phyloP scores from a whole-genome alignment of 2,329 filamentous ascomycete genomes.

The Ascochyta viciae-villosae region DNA sequence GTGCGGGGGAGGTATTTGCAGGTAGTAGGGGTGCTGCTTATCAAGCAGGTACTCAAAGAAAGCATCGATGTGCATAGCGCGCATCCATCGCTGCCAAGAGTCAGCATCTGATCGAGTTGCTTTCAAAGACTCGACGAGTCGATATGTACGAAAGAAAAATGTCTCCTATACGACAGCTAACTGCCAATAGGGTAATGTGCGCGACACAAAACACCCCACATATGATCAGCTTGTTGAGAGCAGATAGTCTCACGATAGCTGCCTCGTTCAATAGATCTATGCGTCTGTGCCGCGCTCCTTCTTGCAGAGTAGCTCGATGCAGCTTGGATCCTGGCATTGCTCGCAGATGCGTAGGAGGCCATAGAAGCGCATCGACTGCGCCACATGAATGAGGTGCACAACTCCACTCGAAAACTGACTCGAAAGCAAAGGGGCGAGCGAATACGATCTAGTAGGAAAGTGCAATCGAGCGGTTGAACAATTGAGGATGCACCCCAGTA shows the following conservation, averaged over 20 bases:
- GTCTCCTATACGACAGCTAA: neutral
- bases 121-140: neutral
- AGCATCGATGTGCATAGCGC: slow-evolving; percentile 91
- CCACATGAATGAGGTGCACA: neutral
- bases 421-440: neutral
- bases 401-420: neutral
- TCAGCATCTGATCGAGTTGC: slow-evolving; percentile 1
- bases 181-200: neutral
- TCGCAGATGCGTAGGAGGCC: neutral
- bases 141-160: neutral
- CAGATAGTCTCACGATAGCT: neutral
- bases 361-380: neutral
- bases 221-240: neutral
- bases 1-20: slow-evolving; percentile 71
- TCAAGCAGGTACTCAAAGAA: slow-evolving; percentile 91
- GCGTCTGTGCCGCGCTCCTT: neutral
- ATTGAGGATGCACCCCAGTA: neutral
- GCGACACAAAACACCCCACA: neutral
- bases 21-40: slow-evolving; percentile 81
- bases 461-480: neutral
- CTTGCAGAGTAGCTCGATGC: neutral
- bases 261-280: neutral
- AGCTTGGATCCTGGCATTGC: neutral
- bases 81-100: slow-evolving; percentile 82
- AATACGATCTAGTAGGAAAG: neutral